phyloP scores from a whole-genome alignment of 164 flowering plant species.

The Tinospora cordifolia region DNA sequence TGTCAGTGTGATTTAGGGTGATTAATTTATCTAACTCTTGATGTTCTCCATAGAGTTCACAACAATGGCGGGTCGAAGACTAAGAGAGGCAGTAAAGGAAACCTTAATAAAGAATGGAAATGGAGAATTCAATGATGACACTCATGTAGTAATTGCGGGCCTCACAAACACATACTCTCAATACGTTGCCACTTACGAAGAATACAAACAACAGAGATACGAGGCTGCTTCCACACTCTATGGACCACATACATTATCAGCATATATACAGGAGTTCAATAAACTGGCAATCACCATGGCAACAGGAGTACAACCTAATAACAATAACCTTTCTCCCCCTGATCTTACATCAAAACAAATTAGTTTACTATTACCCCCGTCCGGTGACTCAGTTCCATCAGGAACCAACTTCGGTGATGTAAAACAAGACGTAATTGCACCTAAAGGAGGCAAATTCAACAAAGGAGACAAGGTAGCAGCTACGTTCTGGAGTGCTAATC shows the following conservation, averaged over 20 bases:
- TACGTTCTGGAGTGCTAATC: slow-evolving; percentile 53
- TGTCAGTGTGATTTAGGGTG: neutral
- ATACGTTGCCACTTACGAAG: slow-evolving; percentile 51
- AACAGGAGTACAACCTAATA: slow-evolving; percentile 23
- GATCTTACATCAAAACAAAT: slow-evolving; percentile 40
- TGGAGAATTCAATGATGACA: slow-evolving; percentile 34
- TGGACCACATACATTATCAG: slow-evolving; percentile 53
- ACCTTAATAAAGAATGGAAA: slow-evolving; percentile 33
- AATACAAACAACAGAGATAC: slow-evolving; percentile 50
- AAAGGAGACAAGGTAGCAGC: slow-evolving; percentile 37
- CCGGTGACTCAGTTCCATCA: slow-evolving; percentile 32
- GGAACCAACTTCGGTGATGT: slow-evolving; percentile 48
- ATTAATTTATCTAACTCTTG: neutral
- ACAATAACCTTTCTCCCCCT: slow-evolving; percentile 33
- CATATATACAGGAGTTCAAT: slow-evolving; percentile 56
- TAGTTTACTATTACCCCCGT: slow-evolving; percentile 26
- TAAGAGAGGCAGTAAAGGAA: slow-evolving; percentile 53
- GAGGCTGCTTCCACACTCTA: slow-evolving; percentile 66
- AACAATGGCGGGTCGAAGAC: slow-evolving; percentile 61
- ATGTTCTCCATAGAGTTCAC: slow-evolving; percentile 41
- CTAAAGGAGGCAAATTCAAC: slow-evolving; percentile 28
- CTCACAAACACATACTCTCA: slow-evolving; percentile 61
- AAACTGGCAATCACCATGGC: slow-evolving; percentile 43
- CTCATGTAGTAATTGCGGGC: slow-evolving; percentile 55
- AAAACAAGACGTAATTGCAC: slow-evolving; percentile 31